Conservation (phyloP, 1,139 yeast genomes). For the Wickerhamomyces sp. region DNA sequence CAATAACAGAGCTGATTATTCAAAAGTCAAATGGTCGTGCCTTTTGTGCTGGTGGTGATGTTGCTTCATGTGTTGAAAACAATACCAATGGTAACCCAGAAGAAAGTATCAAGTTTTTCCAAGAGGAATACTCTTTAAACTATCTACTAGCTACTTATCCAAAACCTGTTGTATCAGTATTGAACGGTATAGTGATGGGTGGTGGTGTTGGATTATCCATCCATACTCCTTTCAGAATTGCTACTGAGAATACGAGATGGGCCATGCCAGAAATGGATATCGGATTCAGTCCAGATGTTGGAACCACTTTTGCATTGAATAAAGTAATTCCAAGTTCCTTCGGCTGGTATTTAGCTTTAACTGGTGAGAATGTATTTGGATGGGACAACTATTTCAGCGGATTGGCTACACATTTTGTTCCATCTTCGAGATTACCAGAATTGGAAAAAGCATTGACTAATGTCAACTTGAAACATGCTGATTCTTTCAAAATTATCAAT, state of each 20-base stretch:
- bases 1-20: constrained; percentile 58
- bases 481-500: constrained; percentile 45
- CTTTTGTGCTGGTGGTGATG: constrained; percentile 93
- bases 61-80: constrained; percentile 62
- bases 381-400: constrained; percentile 79
- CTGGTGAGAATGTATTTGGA: constrained; percentile 77
- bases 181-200: constrained; percentile 97
- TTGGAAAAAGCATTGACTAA: constrained; percentile 62
- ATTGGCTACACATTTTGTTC: constrained; percentile 85
- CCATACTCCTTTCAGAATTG: constrained; percentile 92
- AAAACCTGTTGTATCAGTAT: constrained; percentile 79
- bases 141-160: constrained; percentile 73
- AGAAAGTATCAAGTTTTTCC: constrained; percentile 62
- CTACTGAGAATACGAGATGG: constrained; percentile 82
- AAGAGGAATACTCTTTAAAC: constrained; percentile 76
- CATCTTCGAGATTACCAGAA: constrained; percentile 55
- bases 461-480: constrained; percentile 22
- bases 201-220: constrained; percentile 94
- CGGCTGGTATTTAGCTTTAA: constrained; percentile 82
- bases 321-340: constrained; percentile 46
- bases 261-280: constrained; percentile 99
- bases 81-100: constrained; percentile 45
- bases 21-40: constrained; percentile 63
- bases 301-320: constrained; percentile 85
- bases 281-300: constrained; percentile 96